Evolutionary conservation across 306 rosid species (phyloP).

Genomic region (Calophaca sinica): DNA sequence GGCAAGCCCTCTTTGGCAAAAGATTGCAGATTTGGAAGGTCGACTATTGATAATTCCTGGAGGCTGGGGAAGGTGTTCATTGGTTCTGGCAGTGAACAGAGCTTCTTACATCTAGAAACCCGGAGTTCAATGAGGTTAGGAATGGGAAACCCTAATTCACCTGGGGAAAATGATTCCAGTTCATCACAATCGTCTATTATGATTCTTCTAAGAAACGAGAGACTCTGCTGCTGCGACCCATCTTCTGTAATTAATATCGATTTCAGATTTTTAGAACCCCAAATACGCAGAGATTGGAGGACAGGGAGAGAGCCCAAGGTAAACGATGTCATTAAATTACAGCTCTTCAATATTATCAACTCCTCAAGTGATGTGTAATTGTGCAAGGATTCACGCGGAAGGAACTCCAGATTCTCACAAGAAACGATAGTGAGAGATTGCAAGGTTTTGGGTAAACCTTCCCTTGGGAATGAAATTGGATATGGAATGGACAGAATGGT

Average conservation of each 20-base stretch:
- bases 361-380: constrained; percentile 14
- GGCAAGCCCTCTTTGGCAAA: background rate
- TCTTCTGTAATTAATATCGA: background rate
- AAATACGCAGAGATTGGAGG: background rate
- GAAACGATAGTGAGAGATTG: background rate
- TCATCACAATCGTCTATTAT: rapidly evolving
- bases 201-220: background rate
- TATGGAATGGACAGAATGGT: background rate
- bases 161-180: background rate
- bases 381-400: constrained; percentile 1
- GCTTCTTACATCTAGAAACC: background rate
- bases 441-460: constrained; percentile 7
- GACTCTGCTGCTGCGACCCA: background rate
- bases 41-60: background rate
- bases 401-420: constrained; percentile 31
- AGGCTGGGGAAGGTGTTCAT: background rate
- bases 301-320: constrained; percentile 8
- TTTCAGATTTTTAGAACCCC: background rate
- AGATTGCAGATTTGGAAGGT: background rate
- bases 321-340: background rate
- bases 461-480: background rate
- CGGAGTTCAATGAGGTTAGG: background rate
- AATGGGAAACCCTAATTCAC: background rate
- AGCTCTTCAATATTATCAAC: background rate
- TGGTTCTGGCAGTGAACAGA: background rate